phyloP scores from a whole-genome alignment of 345 rosid species.

The Ceriops tagal region DNA sequence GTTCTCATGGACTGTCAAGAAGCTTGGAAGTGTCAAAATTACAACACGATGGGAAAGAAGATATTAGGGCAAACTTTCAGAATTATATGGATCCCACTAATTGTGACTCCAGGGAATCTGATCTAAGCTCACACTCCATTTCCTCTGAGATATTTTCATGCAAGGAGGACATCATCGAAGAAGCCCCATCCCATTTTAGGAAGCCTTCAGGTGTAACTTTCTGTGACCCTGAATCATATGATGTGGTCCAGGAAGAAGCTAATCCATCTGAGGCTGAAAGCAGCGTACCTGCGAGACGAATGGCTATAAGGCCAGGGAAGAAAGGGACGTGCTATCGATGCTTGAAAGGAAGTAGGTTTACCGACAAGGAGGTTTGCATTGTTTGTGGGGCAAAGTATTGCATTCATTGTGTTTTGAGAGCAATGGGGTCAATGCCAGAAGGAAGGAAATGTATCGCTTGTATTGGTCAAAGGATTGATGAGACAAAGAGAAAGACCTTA shows the following conservation, averaged over 20 bases:
- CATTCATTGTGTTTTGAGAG: slow-evolving; percentile 57
- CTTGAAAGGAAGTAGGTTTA: slow-evolving; percentile 54
- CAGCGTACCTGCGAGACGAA: slow-evolving; percentile 24
- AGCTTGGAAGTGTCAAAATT: slow-evolving; percentile 3
- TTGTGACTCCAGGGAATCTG: slow-evolving; percentile 28
- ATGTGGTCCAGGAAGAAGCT: slow-evolving; percentile 34
- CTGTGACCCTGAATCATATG: slow-evolving; percentile 41
- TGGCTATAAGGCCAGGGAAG: slow-evolving; percentile 58
- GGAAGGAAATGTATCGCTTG: slow-evolving; percentile 83
- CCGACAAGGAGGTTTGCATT: slow-evolving; percentile 71
- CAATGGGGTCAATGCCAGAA: slow-evolving; percentile 91
- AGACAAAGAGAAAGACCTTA: slow-evolving; percentile 48
- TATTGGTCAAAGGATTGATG: slow-evolving; percentile 65
- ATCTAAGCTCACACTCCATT: slow-evolving; percentile 20
- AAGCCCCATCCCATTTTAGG: slow-evolving; percentile 29
- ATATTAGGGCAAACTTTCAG: slow-evolving; percentile 17
- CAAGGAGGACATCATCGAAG: slow-evolving; percentile 28
- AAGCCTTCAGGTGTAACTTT: slow-evolving; percentile 55
- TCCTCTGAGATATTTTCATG: slow-evolving; percentile 39
- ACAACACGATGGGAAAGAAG: slow-evolving; percentile 12
- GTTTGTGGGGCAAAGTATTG: slow-evolving; percentile 88
- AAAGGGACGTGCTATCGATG: slow-evolving; percentile 80
- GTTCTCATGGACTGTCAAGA: background rate
- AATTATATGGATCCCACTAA: slow-evolving; percentile 30
- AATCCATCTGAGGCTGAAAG: slow-evolving; percentile 34